A percentile compares a stretch with the other conserved stretches of the same genome.
These are phyloP conservation scores for Theobroma cacao DNA, from an alignment of 345 rosid species.

Conservation along the genomic window DNA sequence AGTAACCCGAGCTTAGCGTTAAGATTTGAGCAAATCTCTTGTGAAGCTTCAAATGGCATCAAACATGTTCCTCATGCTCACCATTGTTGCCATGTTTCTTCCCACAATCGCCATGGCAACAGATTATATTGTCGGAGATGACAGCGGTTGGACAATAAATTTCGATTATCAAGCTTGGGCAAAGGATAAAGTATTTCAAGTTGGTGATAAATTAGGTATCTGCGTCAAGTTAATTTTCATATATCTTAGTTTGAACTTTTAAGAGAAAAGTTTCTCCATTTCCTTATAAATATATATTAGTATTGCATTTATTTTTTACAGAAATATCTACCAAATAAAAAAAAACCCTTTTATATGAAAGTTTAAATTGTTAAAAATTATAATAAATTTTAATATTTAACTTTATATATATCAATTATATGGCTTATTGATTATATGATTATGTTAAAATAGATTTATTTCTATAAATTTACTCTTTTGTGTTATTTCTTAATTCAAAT, in stretches of 20 bases:
- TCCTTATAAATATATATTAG: no score
- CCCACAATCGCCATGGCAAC: constrained; percentile 28
- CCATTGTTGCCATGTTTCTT: constrained; percentile 20
- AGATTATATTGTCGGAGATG: constrained; percentile 33
- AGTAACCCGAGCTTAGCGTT: neutral
- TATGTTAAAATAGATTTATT: neutral
- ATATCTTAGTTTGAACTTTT: no score
- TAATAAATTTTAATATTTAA: no score
- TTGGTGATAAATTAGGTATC: constrained; percentile 37
- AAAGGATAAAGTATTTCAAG: constrained; percentile 23
- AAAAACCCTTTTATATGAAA: no score
- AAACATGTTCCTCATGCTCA: constrained; percentile 5
- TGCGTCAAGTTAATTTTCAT: neutral
- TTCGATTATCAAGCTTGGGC: constrained; percentile 36
- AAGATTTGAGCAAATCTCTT: neutral
- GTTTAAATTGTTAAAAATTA: no score
- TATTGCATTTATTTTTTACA: no score
- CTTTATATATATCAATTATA: no score
- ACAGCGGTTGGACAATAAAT: constrained; percentile 22
- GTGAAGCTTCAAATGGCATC: constrained; percentile 27
- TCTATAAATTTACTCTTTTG: no score
- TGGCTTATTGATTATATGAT: no score
- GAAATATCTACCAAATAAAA: no score
- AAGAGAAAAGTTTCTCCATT: no score
- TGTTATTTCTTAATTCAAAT: no score